A percentile compares a stretch with the other conserved stretches of the same genome.
phyloP scores from a whole-genome alignment of 1,284 basidiomycete genomes.

The Limonomyces culmigenus region DNA sequence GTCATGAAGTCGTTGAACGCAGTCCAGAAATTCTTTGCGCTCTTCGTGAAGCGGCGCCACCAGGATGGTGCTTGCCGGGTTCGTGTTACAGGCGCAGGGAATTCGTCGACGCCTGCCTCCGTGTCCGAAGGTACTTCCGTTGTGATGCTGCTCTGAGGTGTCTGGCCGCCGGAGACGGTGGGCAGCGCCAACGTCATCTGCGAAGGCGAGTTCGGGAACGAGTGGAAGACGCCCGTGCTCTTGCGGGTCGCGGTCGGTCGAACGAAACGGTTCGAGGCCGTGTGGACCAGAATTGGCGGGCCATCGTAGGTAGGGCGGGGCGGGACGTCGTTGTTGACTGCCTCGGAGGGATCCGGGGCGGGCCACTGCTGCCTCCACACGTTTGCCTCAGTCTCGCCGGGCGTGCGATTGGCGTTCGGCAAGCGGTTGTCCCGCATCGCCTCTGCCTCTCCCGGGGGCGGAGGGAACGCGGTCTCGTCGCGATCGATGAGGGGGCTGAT shows the following conservation, averaged over 20 bases:
- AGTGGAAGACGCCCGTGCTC: conserved; percentile 27
- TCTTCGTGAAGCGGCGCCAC: conserved; percentile 16
- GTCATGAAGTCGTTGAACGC: conserved; percentile 73
- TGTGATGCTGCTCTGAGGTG: too few species aligned
- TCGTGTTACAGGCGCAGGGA: conserved; percentile 8
- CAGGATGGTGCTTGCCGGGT: conserved; percentile 14
- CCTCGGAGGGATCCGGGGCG: background rate
- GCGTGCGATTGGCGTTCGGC: conserved; percentile 6
- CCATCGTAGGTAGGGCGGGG: background rate
- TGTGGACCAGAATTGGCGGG: background rate
- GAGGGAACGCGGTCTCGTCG: conserved; percentile 12
- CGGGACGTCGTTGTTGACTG: background rate
- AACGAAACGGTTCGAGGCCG: conserved; percentile 8
- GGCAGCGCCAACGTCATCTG: conserved; percentile 12
- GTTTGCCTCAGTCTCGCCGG: conserved; percentile 2
- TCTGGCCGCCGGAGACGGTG: conserved; percentile 6
- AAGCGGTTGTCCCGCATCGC: conserved; percentile 10
- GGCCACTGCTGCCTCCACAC: background rate
- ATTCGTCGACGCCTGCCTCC: conserved; percentile 7
- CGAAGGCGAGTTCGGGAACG: conserved; percentile 46
- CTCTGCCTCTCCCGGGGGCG: conserved; percentile 9
- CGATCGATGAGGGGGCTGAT: conserved; percentile 13
- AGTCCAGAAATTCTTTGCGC: conserved; percentile 16
- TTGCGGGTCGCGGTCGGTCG: conserved; percentile 7
- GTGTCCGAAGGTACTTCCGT: too few species aligned